These are phyloP conservation scores for Pichia sp. DNA, from an alignment of 1,139 yeast species.

Conservation along the genomic window DNA sequence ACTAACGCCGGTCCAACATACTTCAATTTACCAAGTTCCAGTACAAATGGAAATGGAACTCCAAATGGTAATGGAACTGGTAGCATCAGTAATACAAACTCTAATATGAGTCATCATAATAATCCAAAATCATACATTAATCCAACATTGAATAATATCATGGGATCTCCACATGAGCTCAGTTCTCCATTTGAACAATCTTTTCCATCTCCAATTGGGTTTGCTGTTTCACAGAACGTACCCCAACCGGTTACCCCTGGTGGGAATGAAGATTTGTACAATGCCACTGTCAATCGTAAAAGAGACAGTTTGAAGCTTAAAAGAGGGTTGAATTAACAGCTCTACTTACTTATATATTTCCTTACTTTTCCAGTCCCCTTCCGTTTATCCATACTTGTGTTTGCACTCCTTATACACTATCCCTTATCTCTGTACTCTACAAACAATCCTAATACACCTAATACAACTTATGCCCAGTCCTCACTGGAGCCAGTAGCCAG, in stretches of 20 bases:
- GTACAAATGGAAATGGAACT: background rate
- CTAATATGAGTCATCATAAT: background rate
- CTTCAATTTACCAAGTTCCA: background rate
- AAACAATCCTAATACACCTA: background rate
- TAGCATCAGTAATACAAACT: background rate
- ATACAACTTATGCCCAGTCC: too few relatives aligned
- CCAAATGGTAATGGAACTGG: background rate
- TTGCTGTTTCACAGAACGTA: background rate
- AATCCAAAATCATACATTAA: background rate
- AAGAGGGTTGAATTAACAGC: conserved; percentile 23
- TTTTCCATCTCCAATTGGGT: conserved; percentile 13
- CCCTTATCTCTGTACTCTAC: background rate
- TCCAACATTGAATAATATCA: background rate
- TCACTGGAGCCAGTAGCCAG: background rate
- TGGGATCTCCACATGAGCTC: conserved; percentile 16
- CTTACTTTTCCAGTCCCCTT: too few relatives aligned
- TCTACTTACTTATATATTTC: too few relatives aligned
- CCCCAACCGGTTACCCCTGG: background rate
- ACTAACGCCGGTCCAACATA: background rate
- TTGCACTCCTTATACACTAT: background rate
- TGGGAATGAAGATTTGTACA: conserved; percentile 23
- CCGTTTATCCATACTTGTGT: background rate
- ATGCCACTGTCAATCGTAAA: conserved; percentile 34
- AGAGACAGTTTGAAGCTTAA: conserved; percentile 36
- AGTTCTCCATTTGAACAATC: conserved; percentile 15